Evolutionary conservation across 2,329 filamentous ascomycete species (phyloP).

Genomic region (Ophiostoma populinum): DNA sequence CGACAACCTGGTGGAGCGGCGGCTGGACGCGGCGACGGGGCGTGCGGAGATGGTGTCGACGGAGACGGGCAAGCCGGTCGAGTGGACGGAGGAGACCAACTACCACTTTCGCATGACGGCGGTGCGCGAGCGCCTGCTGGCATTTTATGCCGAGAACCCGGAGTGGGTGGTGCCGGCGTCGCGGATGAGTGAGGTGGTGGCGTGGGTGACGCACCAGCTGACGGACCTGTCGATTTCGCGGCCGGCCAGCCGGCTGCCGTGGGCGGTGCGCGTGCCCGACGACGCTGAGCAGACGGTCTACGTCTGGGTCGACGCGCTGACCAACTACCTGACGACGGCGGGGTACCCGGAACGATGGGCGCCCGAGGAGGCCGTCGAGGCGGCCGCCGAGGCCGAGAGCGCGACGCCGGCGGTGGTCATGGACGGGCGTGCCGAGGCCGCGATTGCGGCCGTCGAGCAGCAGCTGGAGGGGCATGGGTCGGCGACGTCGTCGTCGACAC

Average conservation of each 20-base stretch:
- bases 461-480: background rate
- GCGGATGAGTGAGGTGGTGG: conserved; percentile 62
- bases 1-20: conserved; percentile 51
- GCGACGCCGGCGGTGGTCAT: background rate
- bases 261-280: conserved; percentile 79
- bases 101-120: conserved; percentile 87
- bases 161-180: conserved; percentile 55
- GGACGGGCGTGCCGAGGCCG: too few relatives aligned
- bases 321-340: conserved; percentile 82
- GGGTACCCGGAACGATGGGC: conserved; percentile 59
- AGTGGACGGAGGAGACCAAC: conserved; percentile 85
- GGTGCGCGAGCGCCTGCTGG: conserved; percentile 59
- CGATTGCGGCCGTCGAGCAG: conserved; percentile 4
- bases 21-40: conserved; percentile 64
- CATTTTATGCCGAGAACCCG: conserved; percentile 65
- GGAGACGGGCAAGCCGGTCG: conserved; percentile 83
- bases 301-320: conserved; percentile 90
- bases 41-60: conserved; percentile 65
- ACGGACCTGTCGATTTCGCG: conserved; percentile 75
- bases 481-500: background rate
- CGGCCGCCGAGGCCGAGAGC: conserved; percentile 1
- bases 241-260: conserved; percentile 57
- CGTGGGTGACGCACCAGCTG: conserved; percentile 60
- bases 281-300: conserved; percentile 85
- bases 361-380: conserved; percentile 23